phyloP scores from a whole-genome alignment of 192 early-diverging fungal species.

The Umbelopsis vinacea region DNA sequence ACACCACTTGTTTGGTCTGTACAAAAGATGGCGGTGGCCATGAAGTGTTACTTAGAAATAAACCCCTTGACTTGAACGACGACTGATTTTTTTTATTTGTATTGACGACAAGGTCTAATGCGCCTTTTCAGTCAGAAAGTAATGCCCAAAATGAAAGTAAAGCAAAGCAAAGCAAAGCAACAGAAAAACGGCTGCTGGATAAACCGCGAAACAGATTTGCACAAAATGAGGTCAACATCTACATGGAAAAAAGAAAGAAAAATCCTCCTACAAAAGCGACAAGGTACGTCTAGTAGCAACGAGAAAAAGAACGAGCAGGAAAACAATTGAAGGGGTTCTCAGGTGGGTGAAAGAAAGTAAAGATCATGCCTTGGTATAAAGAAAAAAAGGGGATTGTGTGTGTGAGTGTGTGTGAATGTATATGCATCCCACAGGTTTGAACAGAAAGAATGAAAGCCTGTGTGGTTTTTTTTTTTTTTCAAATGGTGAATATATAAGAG shows the following conservation, averaged over 20 bases:
- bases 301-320: neutral
- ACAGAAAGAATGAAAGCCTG: neutral
- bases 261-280: neutral
- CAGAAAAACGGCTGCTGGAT: neutral
- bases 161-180: conserved; percentile 5
- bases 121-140: neutral
- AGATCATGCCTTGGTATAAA: neutral
- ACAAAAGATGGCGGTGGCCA: too few relatives aligned
- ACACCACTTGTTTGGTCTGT: too few relatives aligned
- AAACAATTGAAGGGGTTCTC: neutral
- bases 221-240: conserved; percentile 19
- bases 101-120: neutral
- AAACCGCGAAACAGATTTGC: neutral
- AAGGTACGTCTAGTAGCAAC: neutral
- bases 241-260: conserved; percentile 14
- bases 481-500: conserved; percentile 9
- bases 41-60: too few relatives aligned
- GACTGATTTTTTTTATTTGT: neutral
- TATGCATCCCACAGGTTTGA: conserved; percentile 16
- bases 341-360: neutral
- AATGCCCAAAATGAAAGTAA: neutral
- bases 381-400: neutral
- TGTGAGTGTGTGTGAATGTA: neutral
- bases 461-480: neutral
- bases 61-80: too few relatives aligned